Conservation (phyloP, 2,329 filamentous ascomycete genomes). For the Cytospora schulzeri region DNA sequence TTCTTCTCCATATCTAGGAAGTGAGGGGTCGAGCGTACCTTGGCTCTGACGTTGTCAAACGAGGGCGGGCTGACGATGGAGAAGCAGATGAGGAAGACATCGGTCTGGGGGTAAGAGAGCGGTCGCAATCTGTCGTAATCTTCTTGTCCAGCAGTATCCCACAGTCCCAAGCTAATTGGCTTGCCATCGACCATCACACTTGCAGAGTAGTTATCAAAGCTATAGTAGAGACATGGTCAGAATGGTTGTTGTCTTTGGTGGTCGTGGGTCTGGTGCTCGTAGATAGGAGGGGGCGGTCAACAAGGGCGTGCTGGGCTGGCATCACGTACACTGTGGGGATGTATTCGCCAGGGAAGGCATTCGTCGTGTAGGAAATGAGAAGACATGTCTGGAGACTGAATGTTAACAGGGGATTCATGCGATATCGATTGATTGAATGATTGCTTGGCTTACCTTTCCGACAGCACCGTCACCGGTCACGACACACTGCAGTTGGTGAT, state of each 20-base stretch:
- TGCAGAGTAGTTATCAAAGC: conserved; percentile 98
- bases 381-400: conserved; percentile 79
- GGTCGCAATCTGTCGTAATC: conserved; percentile 96
- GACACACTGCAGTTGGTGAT: conserved; percentile 69
- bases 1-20: not conserved
- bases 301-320: conserved; percentile 12
- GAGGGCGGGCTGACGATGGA: conserved; percentile 97
- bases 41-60: conserved; percentile 98
- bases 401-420: conserved; percentile 32
- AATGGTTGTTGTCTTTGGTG: conserved; percentile 3
- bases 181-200: conserved; percentile 99
- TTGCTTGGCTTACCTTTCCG: conserved; percentile 73
- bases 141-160: conserved; percentile 98
- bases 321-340: conserved; percentile 84
- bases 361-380: conserved; percentile 98
- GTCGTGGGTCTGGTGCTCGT: conserved; percentile 23
- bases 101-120: conserved; percentile 96
- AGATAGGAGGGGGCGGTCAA: conserved; percentile 15
- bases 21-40: conserved; percentile 60
- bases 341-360: conserved; percentile 99
- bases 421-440: conserved; percentile 1
- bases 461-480: conserved; percentile 99
- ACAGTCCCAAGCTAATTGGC: conserved; percentile 92
- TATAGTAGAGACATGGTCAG: conserved; percentile 43
- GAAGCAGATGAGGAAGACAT: conserved; percentile 98